Base-by-base conservation (phyloP, 2,329 filamentous ascomycete genomes). In the Simplicillium aogashimaense region DNA sequence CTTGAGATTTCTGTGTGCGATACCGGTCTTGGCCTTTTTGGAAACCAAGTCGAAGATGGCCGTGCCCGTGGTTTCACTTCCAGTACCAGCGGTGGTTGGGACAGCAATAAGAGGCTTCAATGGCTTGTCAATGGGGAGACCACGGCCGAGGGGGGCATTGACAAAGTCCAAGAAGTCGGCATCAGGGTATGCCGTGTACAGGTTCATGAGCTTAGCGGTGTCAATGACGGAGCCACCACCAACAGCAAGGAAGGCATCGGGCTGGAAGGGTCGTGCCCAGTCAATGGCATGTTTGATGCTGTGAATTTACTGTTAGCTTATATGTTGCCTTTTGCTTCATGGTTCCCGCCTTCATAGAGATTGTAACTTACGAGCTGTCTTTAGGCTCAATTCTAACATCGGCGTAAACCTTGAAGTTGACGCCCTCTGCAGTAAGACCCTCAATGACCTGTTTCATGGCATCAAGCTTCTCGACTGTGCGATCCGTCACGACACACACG, bases 171-270 rank as follows among this genome's bases (percentile, higher is more conserved):
- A 72, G 57, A 98, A 95, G 51, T 92, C 86, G 29, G 90, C 90
- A 7, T 95, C 84, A 0, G 89, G 89, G 57, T 88, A 95, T 46
- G 78, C 81, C 1, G 82, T 85, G 65, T 97, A 97, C 0, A 98
- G 74, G 57, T 98, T 98, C 89, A 98, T 97, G 42, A 98, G 73
- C 64, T 98, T 98, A 40, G 92, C 90, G 1, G 92, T 98, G 63
- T 98, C 92, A 50, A 98, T 98, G 49, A 97, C 92, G 31, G 87
- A 94, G 30, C 92, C 92, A 50, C 62, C 75, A 20, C 85, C 92
- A 13, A 98, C 92, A 16, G 92, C 92, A 13, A 98, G 72, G 59
- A 94, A 95, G 3, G 86, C 87, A 61, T 97, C 92, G 0, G 88
- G 84, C 20, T 73, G 63, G 57, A 87, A 86, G 1, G 83, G 79